Evolutionary conservation across 2,329 filamentous ascomycete genomes (phyloP).

Genomic region (Claviceps arundinis): DNA sequence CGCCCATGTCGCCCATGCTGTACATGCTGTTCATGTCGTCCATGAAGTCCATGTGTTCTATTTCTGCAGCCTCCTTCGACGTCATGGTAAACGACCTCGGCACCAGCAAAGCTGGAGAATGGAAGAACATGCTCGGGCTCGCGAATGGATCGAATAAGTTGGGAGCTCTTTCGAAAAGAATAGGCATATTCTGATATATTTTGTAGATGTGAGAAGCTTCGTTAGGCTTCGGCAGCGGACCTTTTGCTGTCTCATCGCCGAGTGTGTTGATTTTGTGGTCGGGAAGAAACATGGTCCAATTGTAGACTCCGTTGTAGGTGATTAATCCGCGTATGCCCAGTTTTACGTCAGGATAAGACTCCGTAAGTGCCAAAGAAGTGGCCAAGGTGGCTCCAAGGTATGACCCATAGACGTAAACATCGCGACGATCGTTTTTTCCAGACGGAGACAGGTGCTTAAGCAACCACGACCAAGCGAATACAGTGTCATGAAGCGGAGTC

Average conservation of each 20-base stretch:
- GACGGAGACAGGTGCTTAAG: conserved; percentile 27
- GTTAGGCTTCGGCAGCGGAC: conserved; percentile 10
- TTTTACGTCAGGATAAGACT: conserved; percentile 28
- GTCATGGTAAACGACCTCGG: conserved; percentile 31
- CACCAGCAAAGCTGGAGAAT: conserved; percentile 32
- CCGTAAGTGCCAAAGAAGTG: conserved; percentile 42
- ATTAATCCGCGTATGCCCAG: conserved; percentile 40
- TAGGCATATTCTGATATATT: conserved; percentile 22
- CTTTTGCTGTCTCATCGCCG: conserved; percentile 7
- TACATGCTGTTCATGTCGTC: neutral
- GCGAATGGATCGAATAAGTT: conserved; percentile 47
- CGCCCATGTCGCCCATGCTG: too few relatives aligned
- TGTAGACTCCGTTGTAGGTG: conserved; percentile 47
- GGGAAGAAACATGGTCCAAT: conserved; percentile 49
- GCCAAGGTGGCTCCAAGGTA: conserved; percentile 45
- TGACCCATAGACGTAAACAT: conserved; percentile 38
- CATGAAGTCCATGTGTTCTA: conserved; percentile 12
- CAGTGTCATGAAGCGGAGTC: conserved; percentile 41
- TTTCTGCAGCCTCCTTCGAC: conserved; percentile 13
- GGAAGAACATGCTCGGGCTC: conserved; percentile 45
- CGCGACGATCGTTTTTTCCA: conserved; percentile 18
- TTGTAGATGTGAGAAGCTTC: conserved; percentile 24
- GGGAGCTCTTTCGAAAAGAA: conserved; percentile 34
- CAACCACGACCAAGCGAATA: conserved; percentile 42
- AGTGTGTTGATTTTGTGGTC: conserved; percentile 32